Conservation (phyloP, 305 asterid genomes). For the Fraxinus paxiana region DNA sequence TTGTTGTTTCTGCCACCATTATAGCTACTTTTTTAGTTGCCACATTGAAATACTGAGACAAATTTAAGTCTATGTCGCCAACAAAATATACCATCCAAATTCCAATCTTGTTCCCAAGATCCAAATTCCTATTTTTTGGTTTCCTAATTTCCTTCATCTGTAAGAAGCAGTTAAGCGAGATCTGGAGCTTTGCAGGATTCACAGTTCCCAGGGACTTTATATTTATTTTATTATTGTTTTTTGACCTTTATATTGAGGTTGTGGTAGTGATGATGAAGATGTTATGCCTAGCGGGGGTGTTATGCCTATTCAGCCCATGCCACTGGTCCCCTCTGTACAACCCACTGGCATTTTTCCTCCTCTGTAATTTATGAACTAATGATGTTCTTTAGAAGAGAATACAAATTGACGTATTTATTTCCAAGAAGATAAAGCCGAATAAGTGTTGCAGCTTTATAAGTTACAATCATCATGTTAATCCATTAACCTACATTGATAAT, state of each 20-base stretch:
- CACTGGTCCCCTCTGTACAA: not conserved
- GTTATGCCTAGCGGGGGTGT: not conserved
- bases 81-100: not conserved
- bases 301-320: conserved; percentile 12
- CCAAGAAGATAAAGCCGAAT: not conserved
- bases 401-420: not conserved
- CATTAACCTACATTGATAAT: not conserved
- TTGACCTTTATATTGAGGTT: not conserved
- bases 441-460: not conserved
- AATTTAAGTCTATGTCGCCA: not conserved
- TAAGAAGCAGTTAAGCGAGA: conserved; percentile 6
- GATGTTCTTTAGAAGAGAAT: not conserved
- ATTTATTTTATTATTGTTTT: not conserved
- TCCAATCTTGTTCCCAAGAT: not conserved
- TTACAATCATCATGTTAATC: not conserved
- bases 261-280: not conserved
- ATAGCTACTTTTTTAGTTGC: not conserved
- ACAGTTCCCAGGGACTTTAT: not conserved
- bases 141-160: not conserved
- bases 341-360: not conserved
- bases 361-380: not conserved
- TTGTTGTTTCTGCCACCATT: conserved; percentile 2
- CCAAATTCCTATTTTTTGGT: not conserved
- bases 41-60: not conserved
- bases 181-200: conserved; percentile 4